Percentiles rank a stretch among this genome's conserved stretches.
Conservation (phyloP, 23 red algal species). For the Cyanidiococcus yangmingshanensis region DNA sequence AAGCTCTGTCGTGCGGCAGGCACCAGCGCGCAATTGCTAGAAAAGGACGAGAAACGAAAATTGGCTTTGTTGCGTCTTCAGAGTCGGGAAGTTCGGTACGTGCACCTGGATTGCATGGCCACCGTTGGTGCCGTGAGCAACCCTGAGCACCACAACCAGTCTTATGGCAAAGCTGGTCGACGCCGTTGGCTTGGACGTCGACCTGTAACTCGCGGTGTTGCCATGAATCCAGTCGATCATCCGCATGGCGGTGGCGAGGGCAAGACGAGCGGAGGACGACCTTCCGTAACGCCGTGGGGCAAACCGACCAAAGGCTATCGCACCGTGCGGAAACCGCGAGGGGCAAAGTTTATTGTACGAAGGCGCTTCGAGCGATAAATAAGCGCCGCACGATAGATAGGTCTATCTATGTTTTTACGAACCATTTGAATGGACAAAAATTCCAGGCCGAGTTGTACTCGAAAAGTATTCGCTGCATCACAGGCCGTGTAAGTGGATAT, state of each 20-base stretch:
- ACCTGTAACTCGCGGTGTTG: conserved; percentile 74
- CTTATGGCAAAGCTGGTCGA: conserved; percentile 83
- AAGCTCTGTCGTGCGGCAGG: conserved; percentile 82
- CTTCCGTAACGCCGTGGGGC: conserved; percentile 76
- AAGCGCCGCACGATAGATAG: too few species aligned
- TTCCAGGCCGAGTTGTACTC: too few species aligned
- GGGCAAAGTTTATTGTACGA: conserved; percentile 4
- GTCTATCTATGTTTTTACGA: too few species aligned
- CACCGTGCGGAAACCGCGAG: conserved; percentile 35
- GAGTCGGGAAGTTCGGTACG: conserved; percentile 74
- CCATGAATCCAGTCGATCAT: conserved; percentile 98
- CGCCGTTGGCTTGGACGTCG: conserved; percentile 62
- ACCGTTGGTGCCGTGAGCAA: conserved; percentile 86
- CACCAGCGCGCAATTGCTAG: conserved; percentile 69
- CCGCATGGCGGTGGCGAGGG: conserved; percentile 97
- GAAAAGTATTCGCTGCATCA: too few species aligned
- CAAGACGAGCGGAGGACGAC: conserved; percentile 67
- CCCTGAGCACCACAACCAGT: conserved; percentile 89
- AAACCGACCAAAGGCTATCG: conserved; percentile 80
- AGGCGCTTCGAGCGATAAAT: conserved; percentile 6
- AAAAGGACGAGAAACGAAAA: conserved; percentile 40
- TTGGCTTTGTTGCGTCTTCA: conserved; percentile 58
- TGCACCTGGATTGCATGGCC: conserved; percentile 73
- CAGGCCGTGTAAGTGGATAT: too few species aligned
- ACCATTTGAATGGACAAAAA: too few species aligned